phyloP scores from a whole-genome alignment of 2,329 filamentous ascomycete genomes.

The Colletotrichum tamarilloi region DNA sequence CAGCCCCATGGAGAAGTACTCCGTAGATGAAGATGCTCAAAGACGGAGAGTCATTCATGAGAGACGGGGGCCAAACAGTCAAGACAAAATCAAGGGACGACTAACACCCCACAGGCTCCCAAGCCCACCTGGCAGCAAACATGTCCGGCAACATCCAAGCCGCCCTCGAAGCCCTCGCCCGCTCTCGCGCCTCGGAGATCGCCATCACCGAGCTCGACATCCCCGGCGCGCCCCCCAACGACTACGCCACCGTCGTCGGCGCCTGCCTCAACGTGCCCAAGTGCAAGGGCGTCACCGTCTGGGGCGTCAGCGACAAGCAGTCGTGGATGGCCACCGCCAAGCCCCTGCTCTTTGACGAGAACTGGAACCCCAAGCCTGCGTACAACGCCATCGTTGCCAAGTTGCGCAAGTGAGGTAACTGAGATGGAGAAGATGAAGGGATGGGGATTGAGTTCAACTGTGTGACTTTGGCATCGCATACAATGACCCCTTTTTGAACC shows the following conservation, averaged over 20 bases:
- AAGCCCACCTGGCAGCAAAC: conserved; percentile 63
- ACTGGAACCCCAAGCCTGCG: conserved; percentile 61
- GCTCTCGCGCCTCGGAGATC: conserved; percentile 62
- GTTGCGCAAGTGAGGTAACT: conserved; percentile 33
- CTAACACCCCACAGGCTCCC: conserved; percentile 50
- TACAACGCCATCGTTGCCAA: conserved; percentile 58
- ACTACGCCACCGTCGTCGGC: conserved; percentile 67
- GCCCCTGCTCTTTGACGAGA: conserved; percentile 65
- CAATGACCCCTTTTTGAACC: too few species aligned
- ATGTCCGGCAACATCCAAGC: conserved; percentile 55
- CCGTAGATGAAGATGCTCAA: too few species aligned
- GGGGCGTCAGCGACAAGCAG: conserved; percentile 63
- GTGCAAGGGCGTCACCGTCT: conserved; percentile 75
- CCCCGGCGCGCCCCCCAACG: conserved; percentile 61
- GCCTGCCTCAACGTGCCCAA: conserved; percentile 68
- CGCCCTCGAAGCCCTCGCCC: conserved; percentile 64
- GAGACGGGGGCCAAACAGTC: too few species aligned
- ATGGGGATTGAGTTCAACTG: not conserved
- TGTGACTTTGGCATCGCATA: not conserved
- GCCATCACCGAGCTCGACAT: conserved; percentile 79
- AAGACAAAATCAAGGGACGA: not conserved
- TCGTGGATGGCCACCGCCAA: conserved; percentile 61
- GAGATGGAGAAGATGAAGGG: not conserved
- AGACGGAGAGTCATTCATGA: too few species aligned
- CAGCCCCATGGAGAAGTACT: not conserved